A percentile compares a stretch with the other conserved stretches of the same genome.
Evolutionary conservation across 2,329 filamentous ascomycete genomes (phyloP).

Genomic region (Trichoderma citrinoviride): DNA sequence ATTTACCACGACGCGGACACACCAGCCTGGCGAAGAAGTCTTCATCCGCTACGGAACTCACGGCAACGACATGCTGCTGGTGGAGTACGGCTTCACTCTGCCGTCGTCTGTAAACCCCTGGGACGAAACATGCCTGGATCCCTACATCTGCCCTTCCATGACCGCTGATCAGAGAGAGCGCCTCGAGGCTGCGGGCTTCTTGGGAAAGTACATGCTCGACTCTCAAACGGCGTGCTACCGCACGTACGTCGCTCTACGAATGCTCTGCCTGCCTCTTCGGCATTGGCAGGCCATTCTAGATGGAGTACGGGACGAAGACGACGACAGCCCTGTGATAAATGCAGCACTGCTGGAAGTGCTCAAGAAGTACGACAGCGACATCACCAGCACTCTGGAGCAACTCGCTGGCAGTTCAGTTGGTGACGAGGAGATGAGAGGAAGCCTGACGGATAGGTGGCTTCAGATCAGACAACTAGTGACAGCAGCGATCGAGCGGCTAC

Average conservation of each 20-base stretch:
- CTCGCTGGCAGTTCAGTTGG: slow-evolving; percentile 34
- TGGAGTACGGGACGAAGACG: slow-evolving; percentile 45
- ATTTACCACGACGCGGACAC: slow-evolving; percentile 50
- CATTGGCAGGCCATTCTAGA: slow-evolving; percentile 48
- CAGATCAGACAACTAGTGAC: slow-evolving; percentile 30
- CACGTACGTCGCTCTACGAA: slow-evolving; percentile 52
- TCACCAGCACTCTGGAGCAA: slow-evolving; percentile 33
- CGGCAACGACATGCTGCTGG: slow-evolving; percentile 66
- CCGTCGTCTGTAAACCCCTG: slow-evolving; percentile 45
- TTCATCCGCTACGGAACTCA: slow-evolving; percentile 68
- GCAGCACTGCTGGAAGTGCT: slow-evolving; percentile 37
- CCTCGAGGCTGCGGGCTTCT: slow-evolving; percentile 48
- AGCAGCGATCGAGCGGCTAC: slow-evolving; percentile 23
- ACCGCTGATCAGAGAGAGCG: slow-evolving; percentile 34
- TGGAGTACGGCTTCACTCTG: slow-evolving; percentile 60
- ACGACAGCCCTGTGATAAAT: slow-evolving; percentile 41
- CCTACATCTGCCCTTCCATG: slow-evolving; percentile 44
- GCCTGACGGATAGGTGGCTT: slow-evolving; percentile 28
- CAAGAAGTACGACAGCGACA: slow-evolving; percentile 35
- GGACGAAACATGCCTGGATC: slow-evolving; percentile 51
- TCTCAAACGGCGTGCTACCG: slow-evolving; percentile 51
- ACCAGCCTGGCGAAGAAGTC: slow-evolving; percentile 60
- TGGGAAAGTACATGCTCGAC: slow-evolving; percentile 53
- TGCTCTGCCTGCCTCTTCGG: slow-evolving; percentile 35
- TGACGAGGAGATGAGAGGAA: slow-evolving; percentile 29